phyloP scores from a whole-genome alignment of 2,329 filamentous ascomycete species.

The Aspergillus oerlinghausenensis region DNA sequence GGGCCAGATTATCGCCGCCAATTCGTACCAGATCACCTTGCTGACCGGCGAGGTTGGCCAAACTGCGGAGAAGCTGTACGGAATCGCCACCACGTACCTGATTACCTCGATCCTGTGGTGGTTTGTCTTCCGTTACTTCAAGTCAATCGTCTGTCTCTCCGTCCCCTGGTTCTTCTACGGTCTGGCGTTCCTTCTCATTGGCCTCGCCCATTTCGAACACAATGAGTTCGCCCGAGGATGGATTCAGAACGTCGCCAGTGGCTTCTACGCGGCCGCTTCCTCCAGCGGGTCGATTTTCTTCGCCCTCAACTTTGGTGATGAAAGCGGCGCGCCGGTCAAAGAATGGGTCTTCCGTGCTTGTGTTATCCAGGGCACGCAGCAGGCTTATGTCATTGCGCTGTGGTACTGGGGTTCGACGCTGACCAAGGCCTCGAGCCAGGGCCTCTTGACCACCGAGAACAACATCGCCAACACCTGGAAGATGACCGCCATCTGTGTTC shows the following conservation, averaged over 20 bases:
- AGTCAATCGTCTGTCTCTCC: conserved; percentile 53
- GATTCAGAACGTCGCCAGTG: conserved; percentile 59
- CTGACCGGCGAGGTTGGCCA: conserved; percentile 59
- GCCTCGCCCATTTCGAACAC: conserved; percentile 51
- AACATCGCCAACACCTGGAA: conserved; percentile 38
- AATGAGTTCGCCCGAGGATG: conserved; percentile 41
- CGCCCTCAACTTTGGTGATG: conserved; percentile 61
- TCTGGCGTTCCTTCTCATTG: conserved; percentile 57
- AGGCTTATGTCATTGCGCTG: conserved; percentile 58
- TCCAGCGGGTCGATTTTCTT: conserved; percentile 61
- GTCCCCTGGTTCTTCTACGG: conserved; percentile 60
- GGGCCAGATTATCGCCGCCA: conserved; percentile 60
- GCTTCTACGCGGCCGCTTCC: conserved; percentile 57
- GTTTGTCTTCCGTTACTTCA: conserved; percentile 54
- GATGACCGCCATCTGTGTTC: conserved; percentile 51
- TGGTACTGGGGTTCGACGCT: conserved; percentile 63
- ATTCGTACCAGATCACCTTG: conserved; percentile 65
- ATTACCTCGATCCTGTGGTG: conserved; percentile 58
- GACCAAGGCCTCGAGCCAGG: conserved; percentile 40
- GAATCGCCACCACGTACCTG: conserved; percentile 56
- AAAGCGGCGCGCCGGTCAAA: conserved; percentile 57
- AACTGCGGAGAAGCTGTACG: conserved; percentile 55
- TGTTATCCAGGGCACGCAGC: conserved; percentile 61
- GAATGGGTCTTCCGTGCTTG: conserved; percentile 64
- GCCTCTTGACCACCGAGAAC: conserved; percentile 30